A percentile compares a stretch with the other conserved stretches of the same genome.
Evolutionary conservation across 352 stramenopile genomes (phyloP).

Genomic region (Paralagenidium karlingii): DNA sequence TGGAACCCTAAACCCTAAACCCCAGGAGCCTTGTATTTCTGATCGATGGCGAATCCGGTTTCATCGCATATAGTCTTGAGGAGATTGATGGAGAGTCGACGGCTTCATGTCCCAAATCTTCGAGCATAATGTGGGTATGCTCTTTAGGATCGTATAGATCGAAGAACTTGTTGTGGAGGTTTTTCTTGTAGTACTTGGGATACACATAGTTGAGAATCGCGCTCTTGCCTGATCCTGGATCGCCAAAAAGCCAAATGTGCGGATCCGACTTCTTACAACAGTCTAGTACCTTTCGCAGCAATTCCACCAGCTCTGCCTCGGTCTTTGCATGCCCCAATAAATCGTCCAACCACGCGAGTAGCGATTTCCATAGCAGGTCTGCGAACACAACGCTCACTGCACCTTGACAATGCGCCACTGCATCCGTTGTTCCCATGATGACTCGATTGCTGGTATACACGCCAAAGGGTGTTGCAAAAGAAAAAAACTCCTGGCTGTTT

Average conservation of each 20-base stretch:
- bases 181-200: neutral
- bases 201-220: neutral
- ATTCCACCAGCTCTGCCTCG: neutral
- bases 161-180: neutral
- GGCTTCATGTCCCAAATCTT: too few relatives aligned
- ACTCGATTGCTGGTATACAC: slow-evolving; percentile 10
- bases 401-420: slow-evolving; percentile 4
- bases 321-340: slow-evolving; percentile 2
- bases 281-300: too few relatives aligned
- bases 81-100: too few relatives aligned
- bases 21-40: too few relatives aligned
- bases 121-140: slow-evolving; percentile 1
- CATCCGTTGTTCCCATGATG: slow-evolving; percentile 5
- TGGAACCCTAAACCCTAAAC: too few relatives aligned
- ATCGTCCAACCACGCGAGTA: slow-evolving; percentile 7
- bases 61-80: too few relatives aligned
- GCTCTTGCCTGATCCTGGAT: slow-evolving; percentile 1
- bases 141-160: neutral
- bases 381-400: neutral
- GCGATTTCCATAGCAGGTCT: slow-evolving; percentile 2
- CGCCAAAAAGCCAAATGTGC: neutral
- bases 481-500: slow-evolving; percentile 7
- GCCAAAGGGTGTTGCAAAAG: slow-evolving; percentile 9
- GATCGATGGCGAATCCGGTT: too few relatives aligned
- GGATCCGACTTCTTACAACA: neutral